These are phyloP conservation scores for Cytospora piceicola DNA, from an alignment of 2,329 filamentous ascomycete species.

Conservation along the genomic window DNA sequence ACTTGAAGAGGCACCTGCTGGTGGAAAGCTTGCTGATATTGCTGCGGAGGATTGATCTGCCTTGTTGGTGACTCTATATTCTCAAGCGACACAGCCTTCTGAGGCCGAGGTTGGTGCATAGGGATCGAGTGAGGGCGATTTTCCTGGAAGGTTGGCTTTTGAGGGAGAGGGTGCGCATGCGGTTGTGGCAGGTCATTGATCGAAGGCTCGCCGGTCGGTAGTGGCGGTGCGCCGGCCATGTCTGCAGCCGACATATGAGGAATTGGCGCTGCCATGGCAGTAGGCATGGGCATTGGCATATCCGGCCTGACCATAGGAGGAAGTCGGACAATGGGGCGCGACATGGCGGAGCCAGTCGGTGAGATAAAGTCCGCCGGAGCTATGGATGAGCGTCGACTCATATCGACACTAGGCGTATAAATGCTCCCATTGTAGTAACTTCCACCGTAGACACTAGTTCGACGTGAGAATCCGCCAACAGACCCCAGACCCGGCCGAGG, in stretches of 20 bases:
- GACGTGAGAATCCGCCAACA: constrained; percentile 70
- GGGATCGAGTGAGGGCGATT: constrained; percentile 59
- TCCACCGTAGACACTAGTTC: constrained; percentile 79
- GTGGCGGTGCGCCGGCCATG: constrained; percentile 24
- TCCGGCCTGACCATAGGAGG: constrained; percentile 61
- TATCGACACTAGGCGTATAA: constrained; percentile 84
- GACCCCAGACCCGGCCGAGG: constrained; percentile 73
- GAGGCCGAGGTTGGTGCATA: constrained; percentile 93
- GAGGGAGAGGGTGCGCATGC: constrained; percentile 61
- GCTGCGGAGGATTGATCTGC: constrained; percentile 50
- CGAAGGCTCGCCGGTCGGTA: constrained; percentile 40
- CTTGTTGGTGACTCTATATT: constrained; percentile 84
- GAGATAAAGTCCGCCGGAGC: constrained; percentile 75
- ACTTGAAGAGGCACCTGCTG: constrained; percentile 87
- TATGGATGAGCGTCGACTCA: constrained; percentile 86
- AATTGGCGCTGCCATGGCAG: constrained; percentile 29
- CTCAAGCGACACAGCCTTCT: constrained; percentile 91
- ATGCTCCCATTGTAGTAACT: constrained; percentile 68
- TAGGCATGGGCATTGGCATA: constrained; percentile 33
- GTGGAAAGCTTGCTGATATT: constrained; percentile 83
- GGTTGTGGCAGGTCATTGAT: constrained; percentile 60
- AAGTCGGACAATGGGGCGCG: constrained; percentile 82
- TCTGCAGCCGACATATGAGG: constrained; percentile 31
- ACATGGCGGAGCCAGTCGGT: constrained; percentile 77
- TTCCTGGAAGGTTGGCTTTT: constrained; percentile 62